phyloP scores from a whole-genome alignment of 1,284 basidiomycete genomes.

The Trametes versicolor region DNA sequence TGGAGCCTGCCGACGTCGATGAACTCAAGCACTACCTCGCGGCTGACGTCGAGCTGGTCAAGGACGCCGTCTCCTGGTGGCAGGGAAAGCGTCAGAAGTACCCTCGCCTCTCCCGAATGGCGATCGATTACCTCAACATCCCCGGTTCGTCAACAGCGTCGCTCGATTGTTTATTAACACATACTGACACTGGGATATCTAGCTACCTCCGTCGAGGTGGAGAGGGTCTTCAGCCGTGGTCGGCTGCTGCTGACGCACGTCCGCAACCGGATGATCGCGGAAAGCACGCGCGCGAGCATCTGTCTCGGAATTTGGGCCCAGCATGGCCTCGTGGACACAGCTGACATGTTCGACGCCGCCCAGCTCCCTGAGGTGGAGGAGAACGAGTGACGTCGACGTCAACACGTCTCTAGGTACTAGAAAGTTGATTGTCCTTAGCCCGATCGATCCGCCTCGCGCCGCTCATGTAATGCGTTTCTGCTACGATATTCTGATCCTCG shows the following conservation, averaged over 20 bases:
- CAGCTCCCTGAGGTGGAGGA: slow-evolving; percentile 5
- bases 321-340: neutral
- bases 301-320: slow-evolving; percentile 39
- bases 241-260: slow-evolving; percentile 35
- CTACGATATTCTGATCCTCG: too few relatives aligned
- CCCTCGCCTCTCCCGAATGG: slow-evolving; percentile 44
- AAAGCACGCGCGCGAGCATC: slow-evolving; percentile 36
- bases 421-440: too few relatives aligned
- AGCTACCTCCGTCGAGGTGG: slow-evolving; percentile 36
- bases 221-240: slow-evolving; percentile 42
- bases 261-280: slow-evolving; percentile 32
- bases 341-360: neutral
- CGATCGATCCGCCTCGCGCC: too few relatives aligned
- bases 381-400: too few relatives aligned
- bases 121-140: slow-evolving; percentile 43
- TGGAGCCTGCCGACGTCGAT: neutral
- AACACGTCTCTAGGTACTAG: too few relatives aligned
- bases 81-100: slow-evolving; percentile 33
- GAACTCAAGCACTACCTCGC: slow-evolving; percentile 41
- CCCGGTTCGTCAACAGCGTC: slow-evolving; percentile 43
- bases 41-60: slow-evolving; percentile 29
- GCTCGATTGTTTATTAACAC: neutral
- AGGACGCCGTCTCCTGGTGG: slow-evolving; percentile 32
- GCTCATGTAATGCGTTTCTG: too few relatives aligned
- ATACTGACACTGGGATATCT: too few relatives aligned